Evolutionary conservation across 345 rosid species (phyloP).

Genomic region (Eucalyptus marginata): DNA sequence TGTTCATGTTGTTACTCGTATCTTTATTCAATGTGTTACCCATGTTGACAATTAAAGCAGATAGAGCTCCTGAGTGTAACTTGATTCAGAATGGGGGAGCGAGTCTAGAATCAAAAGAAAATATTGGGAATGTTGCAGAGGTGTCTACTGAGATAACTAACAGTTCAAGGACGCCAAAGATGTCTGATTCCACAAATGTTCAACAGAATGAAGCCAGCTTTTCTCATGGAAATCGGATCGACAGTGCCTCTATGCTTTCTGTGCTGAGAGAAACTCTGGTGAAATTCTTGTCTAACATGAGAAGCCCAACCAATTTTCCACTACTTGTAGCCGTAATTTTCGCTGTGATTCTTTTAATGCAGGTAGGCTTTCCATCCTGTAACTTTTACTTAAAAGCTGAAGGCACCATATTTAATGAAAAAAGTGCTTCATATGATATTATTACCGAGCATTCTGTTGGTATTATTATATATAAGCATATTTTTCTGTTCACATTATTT

Average conservation of each 20-base stretch:
- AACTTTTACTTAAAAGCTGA: background rate
- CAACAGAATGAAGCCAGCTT: slow-evolving; percentile 2
- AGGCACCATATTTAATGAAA: background rate
- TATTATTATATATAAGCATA: background rate
- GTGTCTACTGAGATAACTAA: slow-evolving; percentile 9
- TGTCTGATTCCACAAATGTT: slow-evolving; percentile 5
- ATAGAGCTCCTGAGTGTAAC: slow-evolving; percentile 5
- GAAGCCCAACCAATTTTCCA: slow-evolving; percentile 40
- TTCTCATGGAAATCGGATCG: slow-evolving; percentile 12
- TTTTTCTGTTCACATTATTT: background rate
- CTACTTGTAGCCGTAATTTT: slow-evolving; percentile 49
- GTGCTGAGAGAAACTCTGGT: slow-evolving; percentile 12
- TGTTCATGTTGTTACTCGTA: background rate
- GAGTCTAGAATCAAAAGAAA: slow-evolving; percentile 11
- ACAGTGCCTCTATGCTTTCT: slow-evolving; percentile 1
- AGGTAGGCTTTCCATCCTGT: slow-evolving; percentile 28
- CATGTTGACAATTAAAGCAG: slow-evolving; percentile 3
- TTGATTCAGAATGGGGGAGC: slow-evolving; percentile 10
- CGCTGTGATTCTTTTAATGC: slow-evolving; percentile 73
- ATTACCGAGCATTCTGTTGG: background rate
- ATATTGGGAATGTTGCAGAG: slow-evolving; percentile 15
- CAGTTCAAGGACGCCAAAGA: background rate
- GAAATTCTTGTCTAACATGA: slow-evolving; percentile 27
- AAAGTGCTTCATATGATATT: background rate
- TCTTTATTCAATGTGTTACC: background rate